Evolutionary conservation across 345 rosid genomes (phyloP).

Genomic region (Raphanus sativus): DNA sequence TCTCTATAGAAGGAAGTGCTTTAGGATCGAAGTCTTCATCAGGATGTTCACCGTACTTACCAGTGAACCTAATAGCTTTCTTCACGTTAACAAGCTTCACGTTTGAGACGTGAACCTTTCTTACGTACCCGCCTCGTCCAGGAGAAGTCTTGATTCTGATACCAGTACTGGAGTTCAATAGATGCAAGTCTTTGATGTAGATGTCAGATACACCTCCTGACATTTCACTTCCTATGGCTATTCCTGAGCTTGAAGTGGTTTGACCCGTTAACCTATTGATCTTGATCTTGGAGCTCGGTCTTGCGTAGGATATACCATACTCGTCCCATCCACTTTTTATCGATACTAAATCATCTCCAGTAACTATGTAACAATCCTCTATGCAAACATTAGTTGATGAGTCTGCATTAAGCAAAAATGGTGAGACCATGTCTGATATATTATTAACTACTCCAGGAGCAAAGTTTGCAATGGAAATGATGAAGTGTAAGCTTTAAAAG

Average conservation of each 20-base stretch:
- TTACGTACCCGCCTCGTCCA: constrained; percentile 91
- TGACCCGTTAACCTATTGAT: constrained; percentile 71
- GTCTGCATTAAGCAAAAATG: constrained; percentile 48
- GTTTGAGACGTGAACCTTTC: constrained; percentile 66
- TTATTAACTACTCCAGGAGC: neutral
- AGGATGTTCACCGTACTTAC: constrained; percentile 85
- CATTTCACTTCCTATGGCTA: constrained; percentile 96
- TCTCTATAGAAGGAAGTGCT: constrained; percentile 72
- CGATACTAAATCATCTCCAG: constrained; percentile 87
- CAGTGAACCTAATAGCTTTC: constrained; percentile 65
- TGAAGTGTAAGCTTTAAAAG: no score
- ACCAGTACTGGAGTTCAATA: constrained; percentile 67
- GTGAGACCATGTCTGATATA: neutral
- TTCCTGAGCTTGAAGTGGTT: constrained; percentile 70
- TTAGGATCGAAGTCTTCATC: constrained; percentile 65
- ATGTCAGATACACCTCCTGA: constrained; percentile 94
- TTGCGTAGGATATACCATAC: constrained; percentile 75
- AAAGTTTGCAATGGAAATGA: neutral
- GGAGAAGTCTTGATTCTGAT: constrained; percentile 85
- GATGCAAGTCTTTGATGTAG: constrained; percentile 55
- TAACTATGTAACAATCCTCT: constrained; percentile 83
- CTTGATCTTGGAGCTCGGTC: constrained; percentile 74
- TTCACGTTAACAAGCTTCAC: constrained; percentile 59
- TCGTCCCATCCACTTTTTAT: constrained; percentile 99
- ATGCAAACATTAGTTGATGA: constrained; percentile 88